Conservation (phyloP, 2,329 filamentous ascomycete species). For the Pseudocercospora fuligena region DNA sequence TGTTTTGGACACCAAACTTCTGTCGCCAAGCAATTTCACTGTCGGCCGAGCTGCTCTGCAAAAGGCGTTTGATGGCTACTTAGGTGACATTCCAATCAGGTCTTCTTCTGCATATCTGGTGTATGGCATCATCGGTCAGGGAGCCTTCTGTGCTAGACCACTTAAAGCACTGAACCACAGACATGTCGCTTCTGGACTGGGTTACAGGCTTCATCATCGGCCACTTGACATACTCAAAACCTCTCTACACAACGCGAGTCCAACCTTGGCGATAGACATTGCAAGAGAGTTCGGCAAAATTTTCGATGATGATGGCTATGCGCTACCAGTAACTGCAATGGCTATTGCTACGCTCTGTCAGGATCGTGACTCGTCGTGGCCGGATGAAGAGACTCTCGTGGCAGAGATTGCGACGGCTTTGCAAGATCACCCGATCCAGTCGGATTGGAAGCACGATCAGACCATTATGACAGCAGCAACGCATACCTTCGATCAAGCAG, state of each 20-base stretch:
- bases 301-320: background rate
- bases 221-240: background rate
- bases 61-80: background rate
- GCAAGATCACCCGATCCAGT: background rate
- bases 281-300: background rate
- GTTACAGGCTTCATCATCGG: background rate
- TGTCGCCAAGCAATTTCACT: background rate
- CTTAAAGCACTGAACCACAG: background rate
- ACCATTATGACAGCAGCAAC: background rate
- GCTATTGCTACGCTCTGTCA: background rate
- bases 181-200: background rate
- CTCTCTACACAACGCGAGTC: background rate
- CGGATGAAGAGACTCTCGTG: background rate
- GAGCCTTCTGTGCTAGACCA: background rate
- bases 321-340: background rate
- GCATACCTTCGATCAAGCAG: background rate
- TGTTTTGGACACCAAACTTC: background rate
- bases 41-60: background rate
- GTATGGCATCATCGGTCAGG: background rate
- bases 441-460: background rate
- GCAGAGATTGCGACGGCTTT: background rate
- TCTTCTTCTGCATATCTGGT: background rate
- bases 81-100: background rate
- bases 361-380: background rate
- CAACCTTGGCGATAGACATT: background rate